Base-by-base conservation (phyloP, 768 basidiomycete genomes). In the Lepiota subincarnata region DNA sequence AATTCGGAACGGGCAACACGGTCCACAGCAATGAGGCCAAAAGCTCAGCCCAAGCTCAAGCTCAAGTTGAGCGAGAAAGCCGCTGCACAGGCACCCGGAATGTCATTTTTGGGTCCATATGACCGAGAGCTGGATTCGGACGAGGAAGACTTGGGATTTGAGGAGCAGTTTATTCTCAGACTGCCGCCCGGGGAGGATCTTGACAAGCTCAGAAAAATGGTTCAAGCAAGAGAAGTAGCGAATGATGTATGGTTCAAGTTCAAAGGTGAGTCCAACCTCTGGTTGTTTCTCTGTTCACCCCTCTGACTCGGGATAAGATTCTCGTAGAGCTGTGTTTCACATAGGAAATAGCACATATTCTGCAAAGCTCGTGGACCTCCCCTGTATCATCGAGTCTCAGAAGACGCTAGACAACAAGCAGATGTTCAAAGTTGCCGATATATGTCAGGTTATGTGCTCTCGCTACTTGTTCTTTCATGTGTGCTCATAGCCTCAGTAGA, bases 401-500 rank as follows among this genome's bases (percentile, higher is more conserved):
- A 98, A 98, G 76, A 93, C 96, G 1, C 70, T 96, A 46, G 97
- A 98, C 70, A 89, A 86, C 66, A 93, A 95, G 67, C 93, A 97
- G 64, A 88, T 97, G 83, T 97, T 98, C 77, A 99, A 99, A 70
- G 91, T 95, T 5, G 95, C 94, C 36, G 97, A 99, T 66, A 96
- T 99, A 71, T 96, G 91, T 73, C 95, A 97, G 82, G 92, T 93
- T 61, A 61, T 61, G 58, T 54, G 46, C 34, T 44, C 43, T 57
- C 52, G 61, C 37, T 50, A 50, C 18, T 44, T 42, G 45, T 35
- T 19, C 47, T 36, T 35, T 43, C 42, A 46, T 52, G 28, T 53
- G 35, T 37, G 53, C 68, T 55, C 62, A 37, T 20, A 55, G 22
- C 50, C 39, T 57, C 35, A 47, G 39, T 53, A 97, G 92, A 98